phyloP scores from a whole-genome alignment of 805 yeast species.

The Wickerhamomyces hampshirensis region DNA sequence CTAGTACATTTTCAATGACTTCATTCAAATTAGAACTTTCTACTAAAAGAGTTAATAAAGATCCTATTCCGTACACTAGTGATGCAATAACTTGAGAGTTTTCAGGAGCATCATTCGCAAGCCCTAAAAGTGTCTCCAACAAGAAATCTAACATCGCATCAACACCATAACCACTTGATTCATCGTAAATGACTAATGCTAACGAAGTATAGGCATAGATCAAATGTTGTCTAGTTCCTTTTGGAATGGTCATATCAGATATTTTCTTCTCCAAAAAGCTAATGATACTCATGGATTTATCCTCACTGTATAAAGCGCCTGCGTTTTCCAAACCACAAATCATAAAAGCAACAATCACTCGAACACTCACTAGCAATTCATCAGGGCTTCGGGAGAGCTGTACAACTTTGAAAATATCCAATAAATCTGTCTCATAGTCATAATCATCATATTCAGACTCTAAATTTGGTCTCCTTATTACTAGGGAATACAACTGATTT shows the following conservation, averaged over 20 bases:
- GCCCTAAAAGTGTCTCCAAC: conserved; percentile 12
- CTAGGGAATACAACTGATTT: conserved; percentile 22
- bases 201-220: conserved; percentile 22
- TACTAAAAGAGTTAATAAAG: conserved; percentile 18
- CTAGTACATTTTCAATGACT: conserved; percentile 17
- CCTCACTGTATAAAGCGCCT: conserved; percentile 14
- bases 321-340: too few species aligned
- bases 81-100: conserved; percentile 15
- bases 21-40: conserved; percentile 15
- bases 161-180: conserved; percentile 25
- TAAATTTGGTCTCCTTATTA: conserved; percentile 16
- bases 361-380: too few species aligned
- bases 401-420: too few species aligned
- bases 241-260: conserved; percentile 10
- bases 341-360: too few species aligned
- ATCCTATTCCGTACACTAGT: conserved; percentile 22
- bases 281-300: conserved; percentile 15
- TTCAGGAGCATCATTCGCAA: conserved; percentile 6
- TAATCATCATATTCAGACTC: too few species aligned
- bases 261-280: conserved; percentile 18
- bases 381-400: too few species aligned
- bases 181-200: conserved; percentile 20
- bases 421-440: too few species aligned
- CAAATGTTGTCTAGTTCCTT: conserved; percentile 14
- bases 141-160: conserved; percentile 18